Base-by-base conservation (phyloP, 2,329 filamentous ascomycete species). In the Fusarium goolgardi region DNA sequence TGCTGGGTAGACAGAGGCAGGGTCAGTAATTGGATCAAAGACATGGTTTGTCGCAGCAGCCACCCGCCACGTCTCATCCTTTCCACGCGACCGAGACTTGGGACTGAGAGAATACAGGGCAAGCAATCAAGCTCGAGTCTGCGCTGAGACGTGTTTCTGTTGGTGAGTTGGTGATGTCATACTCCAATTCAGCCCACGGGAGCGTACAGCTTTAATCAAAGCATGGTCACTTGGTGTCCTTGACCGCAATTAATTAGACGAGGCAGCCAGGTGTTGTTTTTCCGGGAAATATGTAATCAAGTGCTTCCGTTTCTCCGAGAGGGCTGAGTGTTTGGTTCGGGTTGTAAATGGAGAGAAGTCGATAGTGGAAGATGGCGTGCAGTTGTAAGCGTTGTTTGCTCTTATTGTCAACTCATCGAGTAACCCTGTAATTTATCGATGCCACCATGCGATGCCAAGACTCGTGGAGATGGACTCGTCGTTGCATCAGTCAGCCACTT, bases 91-190 rank as follows among this genome's bases (percentile, higher is more conserved):
- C 27, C 27, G 34, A 45, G 49, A 37, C 32, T 45, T 27, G 31
- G 9, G 27, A 55, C 23, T 27, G 18, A 35, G 12, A 27, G 34
- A 39, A 32, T 27, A 18, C 16, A 15, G 39, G 27, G 31, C 43
- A 47, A 56, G 31, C 43, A 47, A 56, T 46, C 64, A 34, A 52
- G 27, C 65, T 62, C 55, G 52, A 69, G 46, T 57, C 65, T 65
- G 60, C 52, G 60, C 60, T 51, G 46, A 50, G 41, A 39, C 37
- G 10, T 18, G 25, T 40, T 31, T 31, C 27, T 45, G 27, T 45
- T 31, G 27, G 27, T 34, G 34, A n/a, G 21, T 16, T 21, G 13
- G 44, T 65, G 59, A 43, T 55, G 43, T 56, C 43, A 53, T 20
- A 41, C 49, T 39, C 43, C 37, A 34, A 41, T 50, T 61, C 54